Percentiles rank a stretch among this genome's conserved stretches.
Evolutionary conservation across 2,329 filamentous ascomycete species (phyloP).

Genomic region (Myriosclerotinia curreyana): DNA sequence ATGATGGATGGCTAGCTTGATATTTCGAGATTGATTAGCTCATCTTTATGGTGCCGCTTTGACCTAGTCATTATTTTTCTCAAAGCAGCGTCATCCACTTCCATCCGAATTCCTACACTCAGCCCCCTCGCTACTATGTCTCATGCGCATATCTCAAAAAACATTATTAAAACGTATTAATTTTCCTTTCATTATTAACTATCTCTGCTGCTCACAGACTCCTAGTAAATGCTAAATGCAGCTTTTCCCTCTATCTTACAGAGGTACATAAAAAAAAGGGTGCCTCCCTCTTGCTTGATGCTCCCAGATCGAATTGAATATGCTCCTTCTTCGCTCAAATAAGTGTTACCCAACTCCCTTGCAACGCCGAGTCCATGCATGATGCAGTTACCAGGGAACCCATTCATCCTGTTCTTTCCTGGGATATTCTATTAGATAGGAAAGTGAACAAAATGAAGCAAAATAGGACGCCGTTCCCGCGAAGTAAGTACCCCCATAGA

Average conservation of each 20-base stretch:
- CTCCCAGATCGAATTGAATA: slow-evolving; percentile 9
- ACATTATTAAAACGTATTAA: neutral
- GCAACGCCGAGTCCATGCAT: slow-evolving; percentile 14
- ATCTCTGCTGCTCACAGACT: slow-evolving; percentile 19
- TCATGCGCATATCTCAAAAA: neutral
- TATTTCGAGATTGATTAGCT: slow-evolving; percentile 1
- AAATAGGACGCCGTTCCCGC: slow-evolving; percentile 14
- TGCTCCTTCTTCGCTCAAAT: slow-evolving; percentile 17
- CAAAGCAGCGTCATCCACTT: neutral
- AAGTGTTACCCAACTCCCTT: slow-evolving; percentile 11
- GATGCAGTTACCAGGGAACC: slow-evolving; percentile 6
- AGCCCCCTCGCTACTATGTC: slow-evolving; percentile 13
- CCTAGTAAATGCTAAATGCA: slow-evolving; percentile 12
- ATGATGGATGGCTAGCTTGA: slow-evolving; percentile 8
- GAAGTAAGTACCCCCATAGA: neutral
- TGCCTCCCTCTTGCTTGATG: slow-evolving; percentile 3
- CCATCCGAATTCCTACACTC: slow-evolving; percentile 3
- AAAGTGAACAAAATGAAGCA: slow-evolving; percentile 7
- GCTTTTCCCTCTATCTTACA: slow-evolving; percentile 18
- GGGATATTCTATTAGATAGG: slow-evolving; percentile 19
- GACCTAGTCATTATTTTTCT: neutral
- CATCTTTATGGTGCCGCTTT: slow-evolving; percentile 1
- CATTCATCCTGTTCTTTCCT: slow-evolving; percentile 10
- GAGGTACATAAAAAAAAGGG: slow-evolving; percentile 16
- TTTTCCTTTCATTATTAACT: slow-evolving; percentile 1